Base-by-base conservation (phyloP, 2,329 filamentous ascomycete genomes). In the Paramyrothecium sp. region DNA sequence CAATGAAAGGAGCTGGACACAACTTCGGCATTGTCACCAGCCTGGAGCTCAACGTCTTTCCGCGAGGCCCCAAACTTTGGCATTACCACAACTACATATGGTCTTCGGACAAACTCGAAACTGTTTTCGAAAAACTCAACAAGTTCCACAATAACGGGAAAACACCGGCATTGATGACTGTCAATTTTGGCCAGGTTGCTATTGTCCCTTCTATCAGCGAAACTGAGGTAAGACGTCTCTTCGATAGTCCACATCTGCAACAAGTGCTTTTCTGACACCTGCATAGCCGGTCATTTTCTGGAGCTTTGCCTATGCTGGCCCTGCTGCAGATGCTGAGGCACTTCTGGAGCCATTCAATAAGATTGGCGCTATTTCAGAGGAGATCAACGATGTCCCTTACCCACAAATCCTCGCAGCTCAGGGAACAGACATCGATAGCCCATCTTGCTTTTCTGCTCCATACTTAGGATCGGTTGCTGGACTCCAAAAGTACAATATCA, bases 21-120 rank as follows among this genome's bases (percentile, higher is more conserved):
- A 71, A 71, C 54, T 74, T 73, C 47, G 73, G 67, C 23, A 70
- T 75, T 13, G 68, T 70, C 3, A 71, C 68, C 5, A 65, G 61
- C 1, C 53, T 61, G 13, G 61, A 59, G 10, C 61, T 75, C 53
- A 74, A 73, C 55, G 65, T 75, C 2, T 70, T 66, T 23, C 69
- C 71, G 1, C 53, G 56, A 0, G 33, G 30, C n/a, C 19, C 51
- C 1, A 60, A 62, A 2, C 63, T 61, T 19, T 66, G 65, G 62
- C 56, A 66, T 44, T 63, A 62, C 46, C 63, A 65, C 34, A 67
- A 58, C 41, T 68, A 66, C 54, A 26, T 61, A 38, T 68, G 56
- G 55, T 26, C 19, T 0, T 54, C 54, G 8, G 60, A 62, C n/a
- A 60, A 66, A 53, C 57, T 66, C 20, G 64, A 67, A 30, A 30